Evolutionary conservation across 371 early-diverging fungal genomes (phyloP), one percentile per base, ranked within the genome.

Genomic region (Mucor sp.): DNA sequence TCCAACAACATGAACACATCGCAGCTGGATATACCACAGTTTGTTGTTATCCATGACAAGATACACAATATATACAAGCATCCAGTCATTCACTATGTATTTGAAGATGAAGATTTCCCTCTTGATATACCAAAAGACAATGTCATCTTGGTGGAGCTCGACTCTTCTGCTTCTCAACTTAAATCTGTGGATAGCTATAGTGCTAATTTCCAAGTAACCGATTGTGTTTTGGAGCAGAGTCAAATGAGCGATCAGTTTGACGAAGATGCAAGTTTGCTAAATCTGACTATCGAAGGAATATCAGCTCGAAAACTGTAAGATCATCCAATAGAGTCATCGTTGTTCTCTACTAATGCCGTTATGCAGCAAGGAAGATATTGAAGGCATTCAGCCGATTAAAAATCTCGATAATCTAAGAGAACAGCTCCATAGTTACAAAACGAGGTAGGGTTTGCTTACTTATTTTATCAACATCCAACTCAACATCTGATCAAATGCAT

Each of bases 1-100:
- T 33, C 14, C 21, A 23, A 5, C 23, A 21, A 39, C 32, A 68
- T 66, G 68, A 67, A 56, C 50, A 62, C 66, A 33, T 27, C 74
- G 19, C 66, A 63, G 5, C 23, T 69, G 32, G 77, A 74, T 37
- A 81, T 84, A 64, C 84, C 85, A 9, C 81, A 86, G 23, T 83
- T 83, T 68, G 81, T 83, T 8, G 82, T 84, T 19, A 80, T 86
- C 47, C 83, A 78, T 60, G 87, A 86, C 64, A 75, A 81, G 61
- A 65, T 76, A 14, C 66, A 77, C 50, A 79, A 80, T 43, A 78
- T 79, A 6, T 83, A 82, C 53, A 81, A 82, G 43, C 82, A 86
- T 57, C 87, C 87, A 3, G 65, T 81, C 0, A 74, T 83, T 5
- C 87, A 86, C 62, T 86, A 84, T 64, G 84, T 84, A 8, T 86